Percentiles rank a stretch among this genome's conserved stretches.
Conservation (phyloP, 805 yeast species). For the Myxozyma udenii region DNA sequence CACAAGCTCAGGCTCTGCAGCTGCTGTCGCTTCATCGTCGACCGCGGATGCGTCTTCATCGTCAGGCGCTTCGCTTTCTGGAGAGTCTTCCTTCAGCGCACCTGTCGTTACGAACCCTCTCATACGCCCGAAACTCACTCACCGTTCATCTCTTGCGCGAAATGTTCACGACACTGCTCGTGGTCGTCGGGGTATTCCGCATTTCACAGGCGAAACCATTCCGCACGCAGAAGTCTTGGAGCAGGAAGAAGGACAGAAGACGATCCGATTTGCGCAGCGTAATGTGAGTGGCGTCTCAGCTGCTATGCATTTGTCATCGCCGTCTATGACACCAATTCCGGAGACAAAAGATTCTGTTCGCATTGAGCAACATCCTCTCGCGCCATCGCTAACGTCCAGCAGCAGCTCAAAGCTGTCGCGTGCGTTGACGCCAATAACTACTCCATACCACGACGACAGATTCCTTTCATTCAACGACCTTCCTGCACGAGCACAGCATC, state of each 20-base stretch:
- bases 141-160: constrained; percentile 21
- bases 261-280: constrained; percentile 21
- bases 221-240: constrained; percentile 36
- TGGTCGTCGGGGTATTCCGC: constrained; percentile 31
- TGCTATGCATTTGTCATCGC: neutral
- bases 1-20: neutral
- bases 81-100: neutral
- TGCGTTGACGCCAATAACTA: constrained; percentile 1
- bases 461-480: constrained; percentile 67
- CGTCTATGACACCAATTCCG: neutral
- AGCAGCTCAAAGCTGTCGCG: constrained; percentile 32
- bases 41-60: neutral
- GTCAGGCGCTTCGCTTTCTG: constrained; percentile 2
- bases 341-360: too few relatives aligned
- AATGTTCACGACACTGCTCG: constrained; percentile 13
- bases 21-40: neutral
- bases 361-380: constrained; percentile 12
- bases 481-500: constrained; percentile 89
- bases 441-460: constrained; percentile 24
- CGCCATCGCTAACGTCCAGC: constrained; percentile 5
- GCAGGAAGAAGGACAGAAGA: constrained; percentile 30
- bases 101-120: neutral
- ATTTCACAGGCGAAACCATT: constrained; percentile 37
- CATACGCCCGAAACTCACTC: constrained; percentile 13
- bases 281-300: constrained; percentile 1